Evolutionary conservation across 2,329 filamentous ascomycete genomes (phyloP).

Genomic region (Fusarium palustre): DNA sequence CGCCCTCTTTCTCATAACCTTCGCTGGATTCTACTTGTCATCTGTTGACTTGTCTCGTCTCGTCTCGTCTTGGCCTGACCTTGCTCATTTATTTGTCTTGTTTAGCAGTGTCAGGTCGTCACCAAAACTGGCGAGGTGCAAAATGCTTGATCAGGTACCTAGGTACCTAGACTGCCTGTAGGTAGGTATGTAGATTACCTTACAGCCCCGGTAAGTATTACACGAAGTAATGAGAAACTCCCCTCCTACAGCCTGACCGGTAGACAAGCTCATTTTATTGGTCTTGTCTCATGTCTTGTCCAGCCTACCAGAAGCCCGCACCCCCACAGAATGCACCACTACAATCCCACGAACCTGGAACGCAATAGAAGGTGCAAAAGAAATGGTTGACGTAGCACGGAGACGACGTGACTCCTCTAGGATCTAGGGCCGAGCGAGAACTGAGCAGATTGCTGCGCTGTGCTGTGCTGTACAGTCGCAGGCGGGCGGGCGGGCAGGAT

Average conservation of each 20-base stretch:
- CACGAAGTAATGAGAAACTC: neutral
- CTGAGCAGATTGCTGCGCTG: neutral
- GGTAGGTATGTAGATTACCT: too few species aligned
- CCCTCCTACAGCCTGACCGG: constrained; percentile 1
- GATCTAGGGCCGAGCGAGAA: neutral
- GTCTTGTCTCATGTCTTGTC: constrained; percentile 17
- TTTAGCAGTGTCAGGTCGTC: neutral
- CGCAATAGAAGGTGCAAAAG: constrained; percentile 21
- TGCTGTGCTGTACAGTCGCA: neutral
- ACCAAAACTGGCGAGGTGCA: neutral
- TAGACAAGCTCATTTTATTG: constrained; percentile 6
- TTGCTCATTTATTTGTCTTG: neutral
- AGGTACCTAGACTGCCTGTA: neutral
- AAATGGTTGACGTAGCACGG: constrained; percentile 23
- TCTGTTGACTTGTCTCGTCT: constrained; percentile 1
- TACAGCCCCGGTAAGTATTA: neutral
- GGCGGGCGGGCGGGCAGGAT: neutral
- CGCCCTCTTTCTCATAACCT: neutral
- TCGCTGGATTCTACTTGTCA: neutral
- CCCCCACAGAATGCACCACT: constrained; percentile 22
- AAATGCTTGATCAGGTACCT: neutral
- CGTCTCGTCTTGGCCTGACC: neutral
- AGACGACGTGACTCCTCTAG: neutral
- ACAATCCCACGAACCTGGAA: constrained; percentile 41
- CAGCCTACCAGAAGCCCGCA: constrained; percentile 5